Evolutionary conservation across 2,329 filamentous ascomycete genomes (phyloP), one percentile per base, ranked within the genome.

Genomic region (Fonsecaea monophora): DNA sequence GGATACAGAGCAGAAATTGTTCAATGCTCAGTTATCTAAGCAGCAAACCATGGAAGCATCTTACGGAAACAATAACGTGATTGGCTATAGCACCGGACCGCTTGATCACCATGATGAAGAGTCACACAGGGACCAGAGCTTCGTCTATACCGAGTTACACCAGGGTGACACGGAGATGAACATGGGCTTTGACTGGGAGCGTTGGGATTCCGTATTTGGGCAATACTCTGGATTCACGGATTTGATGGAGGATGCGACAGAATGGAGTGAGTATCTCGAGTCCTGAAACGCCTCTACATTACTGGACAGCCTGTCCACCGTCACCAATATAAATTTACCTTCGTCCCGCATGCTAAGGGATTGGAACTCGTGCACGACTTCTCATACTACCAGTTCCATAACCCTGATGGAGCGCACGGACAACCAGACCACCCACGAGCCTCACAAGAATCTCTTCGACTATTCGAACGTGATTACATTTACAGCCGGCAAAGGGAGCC

Each of bases 131-230:
- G 54, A 63, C 37, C 55, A 56, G 6, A 37, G 34, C 38, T 38
- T 15, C 8, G 21, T 53, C 35, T 18, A 54, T 18, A 12, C 32
- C 34, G 35, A 53, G 45, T 48, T 53, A 35, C 54, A 64, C 54
- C 48, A 54, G 10, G 40, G 61, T 53, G 35, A 57, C 21, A 37
- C 42, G 21, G 34, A 50, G 12, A 63, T 50, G 57, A 65, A 80
- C 54, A 61, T 81, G 21, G 78, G 80, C 62, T 83, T 83, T 70
- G 81, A 83, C 71, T 83, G 81, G 81, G 81, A 82, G 61, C 77
- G 81, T 69, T 83, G 81, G 81, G 81, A 83, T 60, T 78, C 80
- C 6, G 80, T 82, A 1, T 83, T 83, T 60, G 80, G 81, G 1
- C 80, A 82, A 62, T 80, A 82, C 50, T 66, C 62, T 21, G 70